Percentiles rank a stretch among this genome's conserved stretches.
Conservation (phyloP, 805 yeast species). For the Metschnikowia similis region DNA sequence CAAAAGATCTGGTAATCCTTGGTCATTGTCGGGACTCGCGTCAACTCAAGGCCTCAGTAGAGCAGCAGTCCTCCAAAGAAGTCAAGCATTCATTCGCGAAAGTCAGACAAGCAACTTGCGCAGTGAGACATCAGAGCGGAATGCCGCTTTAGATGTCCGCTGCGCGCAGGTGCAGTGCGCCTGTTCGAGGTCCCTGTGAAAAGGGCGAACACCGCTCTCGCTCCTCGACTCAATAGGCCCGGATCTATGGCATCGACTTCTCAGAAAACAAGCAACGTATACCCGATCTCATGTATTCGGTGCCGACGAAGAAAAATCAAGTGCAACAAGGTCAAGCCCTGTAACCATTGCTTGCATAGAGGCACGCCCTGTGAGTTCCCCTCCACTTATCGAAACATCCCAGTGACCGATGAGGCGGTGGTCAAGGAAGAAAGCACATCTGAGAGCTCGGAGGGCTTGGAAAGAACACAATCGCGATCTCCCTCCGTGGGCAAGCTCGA, state of each 20-base stretch:
- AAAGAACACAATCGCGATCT: neutral
- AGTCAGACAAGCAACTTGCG: neutral
- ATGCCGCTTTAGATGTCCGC: neutral
- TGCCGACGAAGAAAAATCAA: conserved; percentile 18
- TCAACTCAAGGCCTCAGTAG: too few relatives aligned
- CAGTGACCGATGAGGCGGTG: conserved; percentile 17
- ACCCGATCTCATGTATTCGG: conserved; percentile 17
- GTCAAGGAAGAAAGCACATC: neutral
- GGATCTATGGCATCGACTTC: neutral
- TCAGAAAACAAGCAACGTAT: conserved; percentile 6
- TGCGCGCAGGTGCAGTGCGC: neutral
- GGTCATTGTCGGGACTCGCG: too few relatives aligned
- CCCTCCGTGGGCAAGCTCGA: neutral
- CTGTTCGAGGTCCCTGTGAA: neutral
- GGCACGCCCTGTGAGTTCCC: conserved; percentile 16
- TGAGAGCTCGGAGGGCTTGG: neutral
- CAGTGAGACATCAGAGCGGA: conserved; percentile 2
- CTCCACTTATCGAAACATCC: conserved; percentile 13
- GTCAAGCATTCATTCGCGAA: too few relatives aligned
- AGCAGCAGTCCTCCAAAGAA: too few relatives aligned
- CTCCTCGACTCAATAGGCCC: too few relatives aligned
- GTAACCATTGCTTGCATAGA: conserved; percentile 14
- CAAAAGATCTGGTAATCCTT: too few relatives aligned
- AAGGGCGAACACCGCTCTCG: neutral
- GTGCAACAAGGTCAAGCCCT: conserved; percentile 18